Evolutionary conservation across 768 basidiomycete genomes (phyloP), one percentile per base, ranked within the genome.

Genomic region (Russula brevipes): DNA sequence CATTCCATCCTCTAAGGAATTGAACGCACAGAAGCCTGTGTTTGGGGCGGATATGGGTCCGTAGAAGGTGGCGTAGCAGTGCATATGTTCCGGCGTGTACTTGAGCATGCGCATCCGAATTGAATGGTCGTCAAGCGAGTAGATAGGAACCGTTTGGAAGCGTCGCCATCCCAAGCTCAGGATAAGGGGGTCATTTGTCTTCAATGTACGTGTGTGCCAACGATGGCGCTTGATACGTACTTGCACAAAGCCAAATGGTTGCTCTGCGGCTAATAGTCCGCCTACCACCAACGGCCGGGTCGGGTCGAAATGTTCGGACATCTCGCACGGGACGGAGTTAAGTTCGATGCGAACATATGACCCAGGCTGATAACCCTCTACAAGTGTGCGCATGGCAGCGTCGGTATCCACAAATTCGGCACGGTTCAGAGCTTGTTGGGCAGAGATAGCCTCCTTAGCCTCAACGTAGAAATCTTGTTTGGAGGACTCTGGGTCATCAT

Each of bases 61-160:
- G 71, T 95, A 99, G 75, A 98, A 97, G 2, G 95, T 97, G 2
- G 95, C 96, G 71, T 88, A 96, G 71, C 97, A 99, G 73, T 99
- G 97, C 97, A 96, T 98, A 71, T 99, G 97, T 76, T 99, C 97
- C 0, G 97, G 97, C 0, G 97, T 98, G 73, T 99, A 99, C 77
- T 99, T 99, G 77, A 99, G 89, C 88, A 98, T 91, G 41, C 97
- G 92, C 87, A 98, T 97, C 17, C 97, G 90, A 68, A 98, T 96
- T 10, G 90, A 93, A 72, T 97, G 95, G 75, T 99, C 97, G 73
- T 99, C 97, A 24, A 99, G 79, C 19, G 94, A 94, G 76, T 98
- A 99, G 66, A 98, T 88, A 2, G 97, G 97, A 5, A 96, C 79
- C 0, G 85, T 89, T 74, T 99, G 97, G 80, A 98, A 99, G 41